Base-by-base conservation (phyloP, 257 asterid genomes). In the Ophiorrhiza pumila region DNA sequence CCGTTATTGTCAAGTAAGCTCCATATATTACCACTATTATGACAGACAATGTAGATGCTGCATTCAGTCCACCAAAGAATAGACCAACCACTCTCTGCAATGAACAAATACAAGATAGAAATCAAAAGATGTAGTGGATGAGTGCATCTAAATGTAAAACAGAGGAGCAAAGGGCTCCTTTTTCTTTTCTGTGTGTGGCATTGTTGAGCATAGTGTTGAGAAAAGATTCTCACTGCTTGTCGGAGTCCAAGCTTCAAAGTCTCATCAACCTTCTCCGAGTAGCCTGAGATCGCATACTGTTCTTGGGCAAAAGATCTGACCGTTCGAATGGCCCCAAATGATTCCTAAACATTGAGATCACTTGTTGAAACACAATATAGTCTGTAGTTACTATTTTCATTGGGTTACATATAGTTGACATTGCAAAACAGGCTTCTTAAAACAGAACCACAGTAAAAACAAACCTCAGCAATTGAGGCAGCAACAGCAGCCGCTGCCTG, bases 401-500 rank as follows among this genome's bases (percentile, higher is more conserved):
- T 46, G 22, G 4, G 75, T 50, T 25, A 50, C 46, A 27, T 50
- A 52, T 35, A 63, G 18, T 62, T 25, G 61, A 50, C 42, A 14
- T n/a, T 8, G 46, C 25, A 41, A 3, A 50, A 71, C 27, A 41
- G 67, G 71, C 35, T 34, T 34, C 8, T 31, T 14, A 27, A 29
- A 62, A 25, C 41, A 62, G 45, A 1, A n/a, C n/a, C 50, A 56
- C 42, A 82, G 62, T 39, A 34, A 35, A 66, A 66, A 47, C 79
- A 23, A 74, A 88, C 97, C 95, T 89, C 95, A 39, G 97, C 97
- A 83, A 91, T 87, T 70, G 97, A 91, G 59, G 95, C 81, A 63
- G 96, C 95, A 68, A 88, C 85, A 39, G 97, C 97, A 68, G 97
- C 97, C 76, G 97, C 96, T 74, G 95, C 93, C 78, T 91, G 97